Percentiles rank a stretch among this genome's conserved stretches.
phyloP scores from a whole-genome alignment of 805 yeast genomes.

The Schwanniomyces vanrijiae region DNA sequence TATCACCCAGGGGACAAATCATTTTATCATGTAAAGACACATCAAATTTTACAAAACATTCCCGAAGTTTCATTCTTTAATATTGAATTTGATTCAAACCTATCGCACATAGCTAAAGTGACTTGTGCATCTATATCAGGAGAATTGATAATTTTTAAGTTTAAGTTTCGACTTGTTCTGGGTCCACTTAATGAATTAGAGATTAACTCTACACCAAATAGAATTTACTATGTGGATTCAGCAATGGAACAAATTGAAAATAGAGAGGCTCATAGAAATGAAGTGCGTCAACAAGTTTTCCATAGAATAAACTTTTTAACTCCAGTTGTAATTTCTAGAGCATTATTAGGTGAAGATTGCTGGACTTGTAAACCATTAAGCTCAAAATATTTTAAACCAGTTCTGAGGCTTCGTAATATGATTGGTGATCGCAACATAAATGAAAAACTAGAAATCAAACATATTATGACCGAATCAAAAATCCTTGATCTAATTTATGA shows the following conservation, averaged over 20 bases:
- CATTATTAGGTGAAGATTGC: conserved; percentile 44
- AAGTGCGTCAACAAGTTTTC: conserved; percentile 12
- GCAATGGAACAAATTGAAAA: conserved; percentile 23
- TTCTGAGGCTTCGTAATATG: conserved; percentile 45
- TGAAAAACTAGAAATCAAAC: conserved; percentile 24
- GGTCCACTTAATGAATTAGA: conserved; percentile 27
- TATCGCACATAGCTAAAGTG: conserved; percentile 26
- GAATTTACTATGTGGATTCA: conserved; percentile 26
- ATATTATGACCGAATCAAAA: conserved; percentile 41
- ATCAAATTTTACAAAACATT: conserved; percentile 52
- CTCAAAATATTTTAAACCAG: conserved; percentile 46
- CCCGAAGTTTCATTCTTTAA: conserved; percentile 48
- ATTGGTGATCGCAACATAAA: conserved; percentile 44
- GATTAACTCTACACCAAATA: conserved; percentile 8
- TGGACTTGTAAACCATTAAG: conserved; percentile 53
- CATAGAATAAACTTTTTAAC: conserved; percentile 19
- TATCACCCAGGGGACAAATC: conserved; percentile 22
- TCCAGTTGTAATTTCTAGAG: conserved; percentile 31
- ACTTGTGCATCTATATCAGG: conserved; percentile 48
- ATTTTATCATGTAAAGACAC: conserved; percentile 36
- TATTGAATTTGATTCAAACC: conserved; percentile 6
- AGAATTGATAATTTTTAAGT: conserved; percentile 41
- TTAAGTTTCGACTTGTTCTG: conserved; percentile 21
- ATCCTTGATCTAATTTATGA: conserved; percentile 40
- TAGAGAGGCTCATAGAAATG: conserved; percentile 6